Evolutionary conservation across 1,139 yeast genomes (phyloP).

Genomic region (Meyerozyma guilliermondii): DNA sequence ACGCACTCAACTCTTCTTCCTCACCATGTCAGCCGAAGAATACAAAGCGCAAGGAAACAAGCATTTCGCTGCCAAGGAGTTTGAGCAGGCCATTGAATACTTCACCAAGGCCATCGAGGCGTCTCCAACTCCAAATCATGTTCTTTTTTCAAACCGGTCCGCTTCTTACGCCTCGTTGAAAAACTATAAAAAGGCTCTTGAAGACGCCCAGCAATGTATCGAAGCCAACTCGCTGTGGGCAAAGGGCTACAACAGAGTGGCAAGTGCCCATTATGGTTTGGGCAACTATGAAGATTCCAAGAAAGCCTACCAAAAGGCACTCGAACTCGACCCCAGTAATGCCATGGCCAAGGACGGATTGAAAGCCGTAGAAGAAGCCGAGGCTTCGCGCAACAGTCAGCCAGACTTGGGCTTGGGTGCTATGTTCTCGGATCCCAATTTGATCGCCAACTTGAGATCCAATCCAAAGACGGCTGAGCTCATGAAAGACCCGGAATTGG

Average conservation of each 20-base stretch:
- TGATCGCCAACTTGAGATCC: conserved; percentile 66
- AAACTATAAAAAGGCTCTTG: conserved; percentile 66
- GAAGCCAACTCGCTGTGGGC: conserved; percentile 84
- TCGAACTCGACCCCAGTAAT: conserved; percentile 76
- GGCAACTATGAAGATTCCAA: conserved; percentile 71
- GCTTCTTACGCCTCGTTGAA: conserved; percentile 83
- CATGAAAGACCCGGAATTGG: conserved; percentile 84
- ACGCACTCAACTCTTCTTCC: neutral
- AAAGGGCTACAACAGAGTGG: conserved; percentile 91
- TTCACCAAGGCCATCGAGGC: conserved; percentile 86
- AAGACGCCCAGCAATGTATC: conserved; percentile 81
- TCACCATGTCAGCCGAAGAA: conserved; percentile 56
- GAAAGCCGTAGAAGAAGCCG: conserved; percentile 58
- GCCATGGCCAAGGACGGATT: conserved; percentile 87
- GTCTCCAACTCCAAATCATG: conserved; percentile 82
- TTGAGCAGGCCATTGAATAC: conserved; percentile 67
- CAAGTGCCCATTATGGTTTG: conserved; percentile 86
- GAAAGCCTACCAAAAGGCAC: conserved; percentile 69
- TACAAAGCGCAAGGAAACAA: conserved; percentile 83
- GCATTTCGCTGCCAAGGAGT: conserved; percentile 85
- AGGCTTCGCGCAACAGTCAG: conserved; percentile 33
- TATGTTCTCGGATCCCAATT: conserved; percentile 75
- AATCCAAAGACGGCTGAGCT: conserved; percentile 86
- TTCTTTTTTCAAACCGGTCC: conserved; percentile 88
- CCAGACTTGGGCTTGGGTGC: conserved; percentile 77